Percentiles rank a stretch among this genome's conserved stretches.
These are phyloP conservation scores for Eimeria sp. DNA, from an alignment of 169 alveolate species.

Conservation along the genomic window DNA sequence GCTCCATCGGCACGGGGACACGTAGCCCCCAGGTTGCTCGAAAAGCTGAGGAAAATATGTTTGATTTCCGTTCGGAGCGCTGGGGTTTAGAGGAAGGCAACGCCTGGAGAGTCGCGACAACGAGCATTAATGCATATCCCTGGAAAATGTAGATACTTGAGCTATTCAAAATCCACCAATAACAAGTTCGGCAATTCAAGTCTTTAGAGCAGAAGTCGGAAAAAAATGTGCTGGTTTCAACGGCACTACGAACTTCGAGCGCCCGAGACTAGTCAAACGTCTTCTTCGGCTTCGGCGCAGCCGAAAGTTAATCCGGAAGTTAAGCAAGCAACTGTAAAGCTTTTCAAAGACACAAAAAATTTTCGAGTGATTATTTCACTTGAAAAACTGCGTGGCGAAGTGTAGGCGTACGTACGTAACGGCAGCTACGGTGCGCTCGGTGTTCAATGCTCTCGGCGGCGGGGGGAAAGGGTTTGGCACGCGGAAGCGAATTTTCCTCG, in stretches of 20 bases:
- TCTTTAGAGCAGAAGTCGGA: neutral
- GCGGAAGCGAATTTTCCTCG: neutral
- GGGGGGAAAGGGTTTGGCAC: neutral
- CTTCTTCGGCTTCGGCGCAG: neutral
- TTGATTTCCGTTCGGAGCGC: neutral
- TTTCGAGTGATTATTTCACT: neutral
- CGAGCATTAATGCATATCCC: neutral
- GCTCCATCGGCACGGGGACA: conserved; percentile 20
- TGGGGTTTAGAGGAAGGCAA: neutral
- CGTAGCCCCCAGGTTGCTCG: neutral
- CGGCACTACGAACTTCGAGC: neutral
- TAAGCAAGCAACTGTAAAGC: neutral
- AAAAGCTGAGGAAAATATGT: neutral
- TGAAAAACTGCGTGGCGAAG: neutral
- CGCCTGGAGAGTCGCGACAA: neutral
- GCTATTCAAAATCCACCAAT: neutral
- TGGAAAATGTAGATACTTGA: neutral
- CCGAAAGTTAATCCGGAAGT: neutral
- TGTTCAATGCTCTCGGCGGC: neutral
- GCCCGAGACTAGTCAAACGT: neutral
- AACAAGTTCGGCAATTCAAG: neutral
- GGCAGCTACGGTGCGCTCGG: neutral
- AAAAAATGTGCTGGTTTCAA: neutral
- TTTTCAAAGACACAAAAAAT: neutral
- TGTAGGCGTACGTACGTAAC: neutral